Base-by-base conservation (phyloP, 148 eudicot species). In the Arctostaphylos glauca region DNA sequence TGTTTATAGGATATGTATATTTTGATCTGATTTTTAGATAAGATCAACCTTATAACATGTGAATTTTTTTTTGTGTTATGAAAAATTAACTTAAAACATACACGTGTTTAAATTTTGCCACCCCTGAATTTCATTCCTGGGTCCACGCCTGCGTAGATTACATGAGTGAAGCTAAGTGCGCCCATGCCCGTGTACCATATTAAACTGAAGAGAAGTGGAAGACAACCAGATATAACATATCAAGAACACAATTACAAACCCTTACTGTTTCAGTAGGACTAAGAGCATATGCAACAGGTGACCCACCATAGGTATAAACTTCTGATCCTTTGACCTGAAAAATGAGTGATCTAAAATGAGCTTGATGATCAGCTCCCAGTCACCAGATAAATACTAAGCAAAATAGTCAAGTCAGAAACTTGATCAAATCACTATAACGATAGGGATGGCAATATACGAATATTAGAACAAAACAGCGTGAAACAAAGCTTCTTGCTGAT, bases 281-380 rank as follows among this genome's bases (percentile, higher is more conserved):
- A 70, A 86, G 84, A 76, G 99, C 96, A 86, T 94, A 96, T 82
- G 90, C 98, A 82, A 96, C 94, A 54, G 98, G 94, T 62, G 79
- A 59, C 78, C 96, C 92, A 80, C 84, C 97, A 83, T 84, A 89
- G 67, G 90, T 89, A 82, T 10, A 75, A 80, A 96, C 85, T 86
- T 96, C 97, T 83, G 92, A 92, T 83, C 99, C 99, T 93, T 88
- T 93, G 56, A 96, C 99, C 99, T 96, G 85, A 80, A 70, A 38
- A 53, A 66, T 6, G 16, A 80, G 21, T 25, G 13, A 46, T 62
- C 13, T 23, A 62, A 6, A 13, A 10, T 6, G n/a, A 23, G 46
- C 23, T 3, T 19, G 52, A n/a, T 10, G 50, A 44, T 43, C 31
- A 54, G 44, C 66, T 55, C 67, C 21, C 47, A 58, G 38, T 9